Conservation (phyloP, 805 yeast species). For the Metschnikowia baotianmanensis region DNA sequence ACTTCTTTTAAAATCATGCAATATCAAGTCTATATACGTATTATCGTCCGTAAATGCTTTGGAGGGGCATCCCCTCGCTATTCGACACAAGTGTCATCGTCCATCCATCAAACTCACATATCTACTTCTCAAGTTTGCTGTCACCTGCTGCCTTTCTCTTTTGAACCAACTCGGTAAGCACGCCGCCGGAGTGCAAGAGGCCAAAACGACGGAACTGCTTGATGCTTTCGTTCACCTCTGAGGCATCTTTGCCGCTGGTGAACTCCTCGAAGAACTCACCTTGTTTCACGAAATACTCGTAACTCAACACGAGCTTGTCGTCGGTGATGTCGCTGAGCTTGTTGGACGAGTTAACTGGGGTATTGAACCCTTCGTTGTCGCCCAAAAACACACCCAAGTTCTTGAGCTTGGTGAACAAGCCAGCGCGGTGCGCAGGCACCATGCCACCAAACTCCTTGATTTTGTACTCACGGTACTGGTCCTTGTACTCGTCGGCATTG, state of each 20-base stretch:
- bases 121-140: constrained; percentile 8
- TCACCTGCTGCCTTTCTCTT: constrained; percentile 38
- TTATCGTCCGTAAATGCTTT: no score
- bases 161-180: constrained; percentile 36
- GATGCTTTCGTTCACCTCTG: constrained; percentile 42
- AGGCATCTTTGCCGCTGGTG: constrained; percentile 36
- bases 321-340: constrained; percentile 32
- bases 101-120: no score
- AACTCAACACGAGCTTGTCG: constrained; percentile 51
- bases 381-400: constrained; percentile 61
- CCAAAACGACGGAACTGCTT: constrained; percentile 70
- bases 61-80: no score
- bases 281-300: constrained; percentile 52
- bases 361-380: constrained; percentile 82
- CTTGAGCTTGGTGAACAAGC: constrained; percentile 57
- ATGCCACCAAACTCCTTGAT: constrained; percentile 71
- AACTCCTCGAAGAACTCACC: constrained; percentile 47
- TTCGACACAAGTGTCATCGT: no score
- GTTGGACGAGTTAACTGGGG: constrained; percentile 47
- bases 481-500: constrained; percentile 66
- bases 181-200: constrained; percentile 48
- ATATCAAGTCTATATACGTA: not conserved
- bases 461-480: constrained; percentile 59
- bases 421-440: constrained; percentile 71
- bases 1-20: not conserved